These are phyloP conservation scores for Oryza meridionalis DNA, from an alignment of 176 grass and related monocot genomes.

Conservation along the genomic window DNA sequence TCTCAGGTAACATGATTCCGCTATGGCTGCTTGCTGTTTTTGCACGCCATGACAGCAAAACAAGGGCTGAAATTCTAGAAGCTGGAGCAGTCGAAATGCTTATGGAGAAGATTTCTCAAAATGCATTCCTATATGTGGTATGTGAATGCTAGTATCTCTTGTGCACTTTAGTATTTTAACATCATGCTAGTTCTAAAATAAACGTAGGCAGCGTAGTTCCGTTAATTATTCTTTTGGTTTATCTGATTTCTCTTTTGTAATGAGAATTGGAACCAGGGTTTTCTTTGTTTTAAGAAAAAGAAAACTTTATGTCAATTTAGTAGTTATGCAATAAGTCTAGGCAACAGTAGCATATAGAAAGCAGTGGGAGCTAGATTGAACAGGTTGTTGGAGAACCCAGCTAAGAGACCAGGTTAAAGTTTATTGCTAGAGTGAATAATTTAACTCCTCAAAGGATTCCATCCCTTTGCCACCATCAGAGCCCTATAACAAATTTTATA, in stretches of 20 bases:
- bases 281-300: background rate
- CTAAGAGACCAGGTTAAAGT: constrained; percentile 11
- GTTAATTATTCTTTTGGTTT: constrained; percentile 29
- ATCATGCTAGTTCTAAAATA: background rate
- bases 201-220: background rate
- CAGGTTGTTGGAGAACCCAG: constrained; percentile 30
- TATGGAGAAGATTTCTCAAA: constrained; percentile 83
- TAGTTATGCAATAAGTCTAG: background rate
- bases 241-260: constrained; percentile 6
- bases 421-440: background rate
- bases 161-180: constrained; percentile 21
- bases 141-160: constrained; percentile 42
- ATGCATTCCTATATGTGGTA: constrained; percentile 87
- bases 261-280: background rate
- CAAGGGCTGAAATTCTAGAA: constrained; percentile 77
- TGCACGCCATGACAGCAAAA: constrained; percentile 70
- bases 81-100: constrained; percentile 87
- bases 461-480: background rate
- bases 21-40: constrained; percentile 91
- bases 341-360: background rate
- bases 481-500: background rate
- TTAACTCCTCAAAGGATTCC: background rate
- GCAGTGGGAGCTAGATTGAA: background rate
- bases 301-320: constrained; percentile 18
- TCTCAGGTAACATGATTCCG: constrained; percentile 93